A percentile compares a stretch with the other conserved stretches of the same genome.
phyloP scores from a whole-genome alignment of 1,139 yeast species.

The Taiozyma sp. region DNA sequence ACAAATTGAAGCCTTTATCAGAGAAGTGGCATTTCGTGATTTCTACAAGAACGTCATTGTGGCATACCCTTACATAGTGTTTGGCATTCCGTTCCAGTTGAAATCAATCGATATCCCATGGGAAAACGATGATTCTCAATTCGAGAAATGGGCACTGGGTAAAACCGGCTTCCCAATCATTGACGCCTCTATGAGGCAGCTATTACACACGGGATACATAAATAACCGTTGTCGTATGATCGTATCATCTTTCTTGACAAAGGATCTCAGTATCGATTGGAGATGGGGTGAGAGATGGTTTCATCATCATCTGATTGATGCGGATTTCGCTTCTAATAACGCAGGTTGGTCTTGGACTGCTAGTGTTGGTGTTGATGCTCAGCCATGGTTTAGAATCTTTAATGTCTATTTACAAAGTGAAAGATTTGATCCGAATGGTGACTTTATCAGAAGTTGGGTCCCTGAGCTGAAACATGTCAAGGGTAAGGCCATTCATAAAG shows the following conservation, averaged over 20 bases:
- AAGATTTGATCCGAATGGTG: slow-evolving; percentile 42
- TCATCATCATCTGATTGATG: slow-evolving; percentile 42
- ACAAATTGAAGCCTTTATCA: slow-evolving; percentile 34
- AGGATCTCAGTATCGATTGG: slow-evolving; percentile 49
- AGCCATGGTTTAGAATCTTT: slow-evolving; percentile 51
- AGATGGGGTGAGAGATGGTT: slow-evolving; percentile 49
- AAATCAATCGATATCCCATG: slow-evolving; percentile 36
- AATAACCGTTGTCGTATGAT: slow-evolving; percentile 51
- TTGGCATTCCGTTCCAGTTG: slow-evolving; percentile 44
- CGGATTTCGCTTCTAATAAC: slow-evolving; percentile 47
- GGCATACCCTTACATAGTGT: slow-evolving; percentile 45
- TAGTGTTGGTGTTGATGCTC: slow-evolving; percentile 47
- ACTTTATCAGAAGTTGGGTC: slow-evolving; percentile 43
- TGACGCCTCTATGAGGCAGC: slow-evolving; percentile 52
- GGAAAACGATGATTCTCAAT: slow-evolving; percentile 36
- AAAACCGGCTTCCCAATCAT: slow-evolving; percentile 50
- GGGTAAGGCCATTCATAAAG: slow-evolving; percentile 21
- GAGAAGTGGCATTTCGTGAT: slow-evolving; percentile 56
- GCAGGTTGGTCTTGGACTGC: slow-evolving; percentile 57
- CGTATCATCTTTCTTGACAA: slow-evolving; percentile 45
- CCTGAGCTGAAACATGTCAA: slow-evolving; percentile 37
- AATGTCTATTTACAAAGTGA: slow-evolving; percentile 48
- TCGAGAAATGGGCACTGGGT: slow-evolving; percentile 45
- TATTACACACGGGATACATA: slow-evolving; percentile 45
- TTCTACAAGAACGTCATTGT: slow-evolving; percentile 45